Evolutionary conservation across 2,329 filamentous ascomycete genomes (phyloP).

Genomic region (Neodidymelliopsis sp.): DNA sequence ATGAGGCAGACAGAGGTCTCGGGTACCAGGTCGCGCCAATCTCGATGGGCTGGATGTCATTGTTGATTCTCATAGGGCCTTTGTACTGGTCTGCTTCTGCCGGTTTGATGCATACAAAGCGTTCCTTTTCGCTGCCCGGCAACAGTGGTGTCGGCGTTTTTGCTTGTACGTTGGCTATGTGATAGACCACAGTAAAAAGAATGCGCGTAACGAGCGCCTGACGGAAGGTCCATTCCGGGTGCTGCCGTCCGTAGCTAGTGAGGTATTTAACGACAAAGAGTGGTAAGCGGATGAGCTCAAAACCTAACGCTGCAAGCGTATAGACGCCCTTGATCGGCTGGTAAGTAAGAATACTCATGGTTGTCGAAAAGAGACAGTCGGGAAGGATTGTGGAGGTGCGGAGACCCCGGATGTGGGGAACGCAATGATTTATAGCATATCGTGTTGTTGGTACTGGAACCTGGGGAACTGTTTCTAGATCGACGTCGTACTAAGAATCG

Average conservation of each 20-base stretch:
- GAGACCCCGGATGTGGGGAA: background rate
- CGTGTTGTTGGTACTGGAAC: constrained; percentile 1
- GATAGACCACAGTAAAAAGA: constrained; percentile 43
- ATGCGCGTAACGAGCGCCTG: constrained; percentile 50
- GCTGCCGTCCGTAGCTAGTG: constrained; percentile 46
- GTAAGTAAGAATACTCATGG: constrained; percentile 34
- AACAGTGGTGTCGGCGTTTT: constrained; percentile 43
- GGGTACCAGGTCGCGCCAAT: constrained; percentile 56
- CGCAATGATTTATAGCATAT: constrained; percentile 6
- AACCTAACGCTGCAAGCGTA: constrained; percentile 43
- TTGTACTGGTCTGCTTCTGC: constrained; percentile 32
- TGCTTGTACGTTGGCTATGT: constrained; percentile 39
- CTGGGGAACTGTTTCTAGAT: background rate
- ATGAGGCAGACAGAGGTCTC: constrained; percentile 22
- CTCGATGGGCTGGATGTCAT: constrained; percentile 45
- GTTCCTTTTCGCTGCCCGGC: constrained; percentile 49
- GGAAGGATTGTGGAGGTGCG: too few relatives aligned
- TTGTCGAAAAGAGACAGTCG: too few relatives aligned
- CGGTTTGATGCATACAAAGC: constrained; percentile 46
- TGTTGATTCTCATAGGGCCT: constrained; percentile 41
- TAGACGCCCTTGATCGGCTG: constrained; percentile 54
- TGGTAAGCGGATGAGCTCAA: constrained; percentile 49
- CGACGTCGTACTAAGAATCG: constrained; percentile 1
- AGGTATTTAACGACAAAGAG: constrained; percentile 52
- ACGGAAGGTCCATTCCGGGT: constrained; percentile 50